Base-by-base conservation (phyloP, 352 stramenopile species). In the Thalassiosira sp. region DNA sequence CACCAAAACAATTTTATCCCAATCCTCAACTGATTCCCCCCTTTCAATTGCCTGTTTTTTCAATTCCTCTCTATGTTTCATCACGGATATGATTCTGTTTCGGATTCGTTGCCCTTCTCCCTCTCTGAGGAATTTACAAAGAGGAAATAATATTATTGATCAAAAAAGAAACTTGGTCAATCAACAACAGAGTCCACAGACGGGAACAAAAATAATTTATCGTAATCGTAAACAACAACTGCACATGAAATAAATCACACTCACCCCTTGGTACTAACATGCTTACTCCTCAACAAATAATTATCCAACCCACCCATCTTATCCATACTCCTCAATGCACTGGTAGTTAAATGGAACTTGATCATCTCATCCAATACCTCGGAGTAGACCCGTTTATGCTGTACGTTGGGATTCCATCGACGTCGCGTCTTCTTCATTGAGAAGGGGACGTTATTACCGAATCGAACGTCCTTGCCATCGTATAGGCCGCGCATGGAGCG, bases 391-490 rank as follows among this genome's bases (percentile, higher is more conserved):
- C 63, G 48, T 52, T 92, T 90, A 3, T 65, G 62, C 25, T 91
- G 84, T 3, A 96, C 89, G 80, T 98, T 98, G 15, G 96, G 94
- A 80, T 97, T 97, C 91, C 95, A 98, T 42, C 87, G 94, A 52
- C 95, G 91, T 40, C 92, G 94, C 20, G 93, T 97, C 82, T 94
- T 95, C 72, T 94, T 94, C 80, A 97, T 95, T 73, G 90, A 96
- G 86, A 97, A 97, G 40, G 90, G 95, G 13, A 97, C 91, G 72
- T 97, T 98, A 91, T 98, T 98, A 64, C 95, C 95, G 64, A 95
- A 96, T 28, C 89, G 72, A 76, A 97, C 95, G 86, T 98, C 95
- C 49, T 94, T 95, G 15, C 95, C 95, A 31, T 95, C 93, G 77
- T 97, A 98, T 37, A 98, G 87, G 7, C 95, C 95, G 31, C 95